Evolutionary conservation across 2,329 filamentous ascomycete genomes (phyloP).

Genomic region (Acephala macrosclerotiorum): DNA sequence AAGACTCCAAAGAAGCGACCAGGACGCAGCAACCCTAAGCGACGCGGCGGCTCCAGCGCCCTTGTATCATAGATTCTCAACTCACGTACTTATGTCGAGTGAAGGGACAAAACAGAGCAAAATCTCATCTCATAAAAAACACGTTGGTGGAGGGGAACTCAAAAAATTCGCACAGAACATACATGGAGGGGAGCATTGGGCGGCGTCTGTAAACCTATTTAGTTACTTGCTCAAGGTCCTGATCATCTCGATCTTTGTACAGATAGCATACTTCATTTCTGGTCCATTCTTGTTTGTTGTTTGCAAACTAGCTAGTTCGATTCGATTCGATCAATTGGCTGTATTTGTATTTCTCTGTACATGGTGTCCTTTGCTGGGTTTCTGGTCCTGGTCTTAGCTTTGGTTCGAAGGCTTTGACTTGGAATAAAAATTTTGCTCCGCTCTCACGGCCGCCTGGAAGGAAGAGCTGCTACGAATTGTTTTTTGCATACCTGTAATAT

Average conservation of each 20-base stretch:
- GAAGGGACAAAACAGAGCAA: not conserved
- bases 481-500: slow-evolving; percentile 22
- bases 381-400: not conserved
- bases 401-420: not conserved
- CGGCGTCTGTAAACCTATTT: not conserved
- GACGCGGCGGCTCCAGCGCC: slow-evolving; percentile 49
- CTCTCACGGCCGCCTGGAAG: slow-evolving; percentile 11
- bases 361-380: not conserved
- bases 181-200: slow-evolving; percentile 8
- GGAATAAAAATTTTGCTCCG: slow-evolving; percentile 1
- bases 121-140: slow-evolving; percentile 10
- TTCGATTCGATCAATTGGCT: not conserved
- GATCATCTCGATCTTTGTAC: slow-evolving; percentile 5
- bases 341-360: slow-evolving; percentile 16
- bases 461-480: slow-evolving; percentile 1
- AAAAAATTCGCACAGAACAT: slow-evolving; percentile 2
- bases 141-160: slow-evolving; percentile 5
- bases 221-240: not conserved
- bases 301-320: not conserved
- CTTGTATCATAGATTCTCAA: slow-evolving; percentile 26
- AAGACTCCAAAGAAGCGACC: slow-evolving; percentile 62
- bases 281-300: not conserved
- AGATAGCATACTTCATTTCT: slow-evolving; percentile 4
- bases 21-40: slow-evolving; percentile 62
- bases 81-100: not conserved